Evolutionary conservation across 1,284 basidiomycete species (phyloP).

Genomic region (Irpex lacteus): DNA sequence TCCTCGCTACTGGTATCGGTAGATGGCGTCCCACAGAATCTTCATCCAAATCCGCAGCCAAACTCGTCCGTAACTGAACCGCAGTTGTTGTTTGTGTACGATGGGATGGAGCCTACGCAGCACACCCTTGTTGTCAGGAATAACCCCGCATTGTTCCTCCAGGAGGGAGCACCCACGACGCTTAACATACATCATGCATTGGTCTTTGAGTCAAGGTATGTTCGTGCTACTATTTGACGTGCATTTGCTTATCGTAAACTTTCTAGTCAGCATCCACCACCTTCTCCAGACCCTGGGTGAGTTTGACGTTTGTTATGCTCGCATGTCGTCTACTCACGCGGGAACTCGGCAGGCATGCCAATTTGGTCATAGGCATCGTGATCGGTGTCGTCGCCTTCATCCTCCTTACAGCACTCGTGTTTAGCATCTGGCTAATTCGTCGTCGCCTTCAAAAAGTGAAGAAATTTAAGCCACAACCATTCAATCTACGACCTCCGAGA

Average conservation of each 20-base stretch:
- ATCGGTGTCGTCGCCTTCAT: not conserved
- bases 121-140: not conserved
- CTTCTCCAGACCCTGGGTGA: not conserved
- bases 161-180: not conserved
- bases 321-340: not conserved
- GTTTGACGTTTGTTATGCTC: not conserved
- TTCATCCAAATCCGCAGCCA: not conserved
- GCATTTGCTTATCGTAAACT: not conserved
- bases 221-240: not conserved
- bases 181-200: not conserved
- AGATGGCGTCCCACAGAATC: not conserved
- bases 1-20: not conserved
- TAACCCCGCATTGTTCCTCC: not conserved
- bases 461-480: not conserved
- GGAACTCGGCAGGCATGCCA: not conserved
- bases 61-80: not conserved
- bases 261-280: not conserved
- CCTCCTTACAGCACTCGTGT: not conserved
- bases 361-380: not conserved
- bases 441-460: not conserved
- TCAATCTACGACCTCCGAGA: not conserved
- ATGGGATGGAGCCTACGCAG: not conserved
- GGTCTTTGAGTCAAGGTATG: not conserved
- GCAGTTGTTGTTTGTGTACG: not conserved
- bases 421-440: not conserved